Base-by-base conservation (phyloP, 139 green algal species). In the Deuterostichococcus epilithicus region DNA sequence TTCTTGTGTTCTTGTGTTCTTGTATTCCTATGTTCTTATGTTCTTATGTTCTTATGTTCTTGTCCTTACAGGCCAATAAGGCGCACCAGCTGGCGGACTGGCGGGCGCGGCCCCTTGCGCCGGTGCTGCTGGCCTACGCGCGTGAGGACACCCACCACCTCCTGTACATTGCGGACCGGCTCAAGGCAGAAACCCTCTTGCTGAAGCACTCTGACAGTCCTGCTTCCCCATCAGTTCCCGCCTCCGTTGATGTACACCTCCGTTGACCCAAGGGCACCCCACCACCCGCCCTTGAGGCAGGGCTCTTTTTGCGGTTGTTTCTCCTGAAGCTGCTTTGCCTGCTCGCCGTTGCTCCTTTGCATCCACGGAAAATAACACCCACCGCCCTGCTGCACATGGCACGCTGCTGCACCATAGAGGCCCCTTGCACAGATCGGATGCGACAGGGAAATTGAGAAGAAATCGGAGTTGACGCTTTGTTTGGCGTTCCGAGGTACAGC, bases 61-160 rank as follows among this genome's bases (percentile, higher is more conserved):
- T 26, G 65, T 32, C 45, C 1, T 81, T 73, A 36, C 74, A 89
- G 76, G 74, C 86, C 1, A 88, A 95, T 83, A 94, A 95, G 80
- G 70, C 74, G 35, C 97, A 86, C 76, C 95, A 98, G 90, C 86
- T 99, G 85, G 94, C 94, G 15, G 95, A 99, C 87, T 99, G 95
- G 95, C 82, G 95, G 0, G 45, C 94, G 68, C 85, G 95, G 36
- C 95, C 95, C 18, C 86, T 99, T 47, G 71, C 79, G 4, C 33
- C 71, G 0, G 85, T 93, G 36, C 92, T 97, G 90, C 76, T 97
- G 75, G 75, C 89, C 70, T 97, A 98, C 71, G 95, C 95, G 1
- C 82, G 91, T 25, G 73, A 74, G 67, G 94, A 99, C 89, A 99
- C 95, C 1, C 95, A 98, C 86, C 97, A 90, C 83, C 84, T 99